Evolutionary conservation across 202 grass and related monocot species (phyloP).

Genomic region (Carex sylvatica): DNA sequence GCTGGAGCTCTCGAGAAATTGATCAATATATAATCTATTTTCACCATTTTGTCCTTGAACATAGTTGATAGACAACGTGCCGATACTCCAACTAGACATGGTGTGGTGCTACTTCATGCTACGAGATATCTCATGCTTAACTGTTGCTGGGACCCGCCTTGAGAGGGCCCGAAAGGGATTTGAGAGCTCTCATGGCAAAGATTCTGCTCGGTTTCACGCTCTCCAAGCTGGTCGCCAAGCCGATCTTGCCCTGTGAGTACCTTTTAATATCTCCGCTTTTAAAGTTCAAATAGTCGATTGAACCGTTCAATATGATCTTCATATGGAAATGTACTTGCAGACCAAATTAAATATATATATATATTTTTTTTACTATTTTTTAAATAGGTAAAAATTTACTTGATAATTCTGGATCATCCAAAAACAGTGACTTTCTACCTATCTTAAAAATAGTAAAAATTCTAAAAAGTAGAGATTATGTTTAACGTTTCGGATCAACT

Average conservation of each 20-base stretch:
- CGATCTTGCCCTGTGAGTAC: constrained; percentile 77
- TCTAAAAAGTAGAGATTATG: too few relatives aligned
- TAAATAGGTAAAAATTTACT: too few relatives aligned
- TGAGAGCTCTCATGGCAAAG: constrained; percentile 88
- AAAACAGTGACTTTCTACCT: too few relatives aligned
- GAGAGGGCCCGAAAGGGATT: constrained; percentile 66
- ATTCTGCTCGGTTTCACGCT: constrained; percentile 65
- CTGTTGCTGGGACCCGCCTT: constrained; percentile 64
- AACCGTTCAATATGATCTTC: too few relatives aligned
- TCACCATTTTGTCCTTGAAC: constrained; percentile 4
- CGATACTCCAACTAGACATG: constrained; percentile 95
- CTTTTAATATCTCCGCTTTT: too few relatives aligned
- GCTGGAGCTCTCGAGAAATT: neutral
- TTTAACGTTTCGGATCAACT: too few relatives aligned
- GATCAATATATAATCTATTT: neutral
- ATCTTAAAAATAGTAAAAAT: too few relatives aligned
- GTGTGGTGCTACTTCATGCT: constrained; percentile 98
- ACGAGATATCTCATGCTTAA: constrained; percentile 67
- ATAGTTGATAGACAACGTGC: constrained; percentile 93
- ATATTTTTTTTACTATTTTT: too few relatives aligned
- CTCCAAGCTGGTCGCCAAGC: constrained; percentile 64
- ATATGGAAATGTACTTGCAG: too few relatives aligned
- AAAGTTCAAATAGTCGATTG: too few relatives aligned
- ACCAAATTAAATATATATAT: too few relatives aligned
- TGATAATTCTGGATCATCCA: too few relatives aligned